Evolutionary conservation across 768 basidiomycete species (phyloP), one percentile per base, ranked within the genome.

Genomic region (Tephrocybe rancida): DNA sequence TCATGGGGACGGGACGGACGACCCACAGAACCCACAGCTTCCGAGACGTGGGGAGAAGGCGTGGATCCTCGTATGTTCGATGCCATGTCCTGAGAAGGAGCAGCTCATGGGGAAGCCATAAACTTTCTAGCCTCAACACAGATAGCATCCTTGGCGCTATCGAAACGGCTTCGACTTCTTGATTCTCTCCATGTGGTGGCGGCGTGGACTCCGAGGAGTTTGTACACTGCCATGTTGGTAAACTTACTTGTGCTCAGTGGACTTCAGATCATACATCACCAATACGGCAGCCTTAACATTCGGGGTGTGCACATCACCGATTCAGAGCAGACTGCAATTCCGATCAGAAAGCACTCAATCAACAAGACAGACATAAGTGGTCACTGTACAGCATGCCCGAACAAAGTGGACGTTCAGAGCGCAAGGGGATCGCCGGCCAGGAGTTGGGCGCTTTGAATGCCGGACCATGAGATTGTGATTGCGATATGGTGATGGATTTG

Each of bases 391-490:
- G n/a, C n/a, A n/a, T n/a, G n/a, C n/a, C n/a, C n/a, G n/a, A n/a
- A n/a, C n/a, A n/a, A n/a, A n/a, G n/a, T n/a, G n/a, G n/a, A n/a
- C n/a, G n/a, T n/a, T n/a, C n/a, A n/a, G n/a, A n/a, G n/a, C n/a
- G 8, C 1, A 42, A 18, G 32, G 30, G 34, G 13, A 52, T 38
- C 34, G 29, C 34, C 19, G 43, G 35, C 25, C 51, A 52, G 35
- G 32, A 30, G 24, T 11, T 52, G 43, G 48, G 16, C 44, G 19
- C 35, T 49, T 57, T 57, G 26, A 46, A 57, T 16, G 44, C 44
- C 52, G 52, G 44, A 16, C n/a, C 14, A 35, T 42, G 21, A 54
- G 48, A 57, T 57, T 32, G 18, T 32, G 47, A 49, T 43, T 16
- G 32, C 24, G 47, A 49, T 43, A 14, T 44, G 50, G 24, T 37